Evolutionary conservation across 345 rosid genomes (phyloP), one percentile per base, ranked within the genome.

Genomic region (Noccaea bulbosa): DNA sequence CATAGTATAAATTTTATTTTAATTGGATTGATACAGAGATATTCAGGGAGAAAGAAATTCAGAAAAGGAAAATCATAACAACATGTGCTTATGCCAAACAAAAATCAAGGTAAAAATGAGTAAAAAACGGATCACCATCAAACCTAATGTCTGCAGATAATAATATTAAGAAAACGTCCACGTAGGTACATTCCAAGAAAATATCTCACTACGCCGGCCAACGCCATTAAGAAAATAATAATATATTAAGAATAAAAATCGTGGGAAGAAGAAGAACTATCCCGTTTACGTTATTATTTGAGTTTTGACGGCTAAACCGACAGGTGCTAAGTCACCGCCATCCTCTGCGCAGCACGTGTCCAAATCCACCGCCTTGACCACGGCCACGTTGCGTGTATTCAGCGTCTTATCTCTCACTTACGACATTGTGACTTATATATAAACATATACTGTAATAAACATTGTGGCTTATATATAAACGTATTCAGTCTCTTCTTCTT

Each of bases 341-440:
- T 68, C 56, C 20, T 17, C 4, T 5, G 17, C 14, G 4, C 15
- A 38, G 14, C 62, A 75, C 78, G 78, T 75, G 74, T 38, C 69
- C 11, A 3, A 2, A 2, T 8, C 8, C 78, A 61, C 73, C 73
- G 64, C 62, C 71, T 67, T n/a, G 27, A 49, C 27, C 72, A 74
- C n/a, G 62, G 68, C 62, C 73, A 74, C 78, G 78, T 68, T 75
- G 45, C 74, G 69, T 68, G 38, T n/a, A 53, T 11, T 6, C 51
- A 61, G 4, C 51, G 9, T 53, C 63, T 52, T 47, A 6, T 56
- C 44, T 65, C 17, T 55, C 7, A 5, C 62, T 59, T 43, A 27
- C 43, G 65, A 44, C 59, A 17, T 54, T 40, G 24, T 58, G 30
- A 64, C 44, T 40, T 60, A 48, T n/a, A n/a, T n/a, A n/a, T n/a